Evolutionary conservation across 208 protist genomes (phyloP), one percentile per base, ranked within the genome.

Genomic region (Trypanosoma melophagium): DNA sequence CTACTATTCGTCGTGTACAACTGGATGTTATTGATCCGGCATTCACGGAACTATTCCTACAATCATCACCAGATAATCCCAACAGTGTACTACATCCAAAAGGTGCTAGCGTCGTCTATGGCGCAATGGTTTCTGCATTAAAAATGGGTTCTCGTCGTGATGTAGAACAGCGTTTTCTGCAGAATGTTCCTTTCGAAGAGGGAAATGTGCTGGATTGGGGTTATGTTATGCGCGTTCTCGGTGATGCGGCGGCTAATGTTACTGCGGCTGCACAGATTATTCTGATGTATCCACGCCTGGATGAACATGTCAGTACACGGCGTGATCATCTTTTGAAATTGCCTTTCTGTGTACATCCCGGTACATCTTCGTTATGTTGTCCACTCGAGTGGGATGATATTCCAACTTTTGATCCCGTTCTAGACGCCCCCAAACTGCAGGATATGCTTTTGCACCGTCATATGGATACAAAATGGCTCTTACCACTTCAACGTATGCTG

Each of bases 301-400:
- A 99, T 86, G 90, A 98, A 45, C 86, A 99, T 42, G 98, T 99
- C 9, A 95, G 86, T 58, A 99, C 96, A 56, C 75, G 80, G 12
- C 69, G 98, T 12, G 98, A 99, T 65, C 98, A 99, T 84, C 83
- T 99, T 50, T 79, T 99, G 13, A 99, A 99, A 79, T 80, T 94
- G 5, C 98, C 98, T 3, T 99, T 99, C 60, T 98, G 89, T 74
- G 89, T 99, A n/a, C 98, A 99, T 69, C 97, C 98, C 8, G 88
- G 78, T 40, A 98, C 97, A 9, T 77, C 77, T 14, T 89, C 71
- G 7, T 69, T 97, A 3, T 97, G 93, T 69, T 93, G 89, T 45
- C 90, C 93, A 22, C 81, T 97, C 24, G 73, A 84, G 67, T 93
- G 86, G 87, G 69, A 80, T 5, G 70, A 66, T n/a, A 19, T 97